Base-by-base conservation (phyloP, 768 basidiomycete species). In the Tricholoma hemisulphureum region DNA sequence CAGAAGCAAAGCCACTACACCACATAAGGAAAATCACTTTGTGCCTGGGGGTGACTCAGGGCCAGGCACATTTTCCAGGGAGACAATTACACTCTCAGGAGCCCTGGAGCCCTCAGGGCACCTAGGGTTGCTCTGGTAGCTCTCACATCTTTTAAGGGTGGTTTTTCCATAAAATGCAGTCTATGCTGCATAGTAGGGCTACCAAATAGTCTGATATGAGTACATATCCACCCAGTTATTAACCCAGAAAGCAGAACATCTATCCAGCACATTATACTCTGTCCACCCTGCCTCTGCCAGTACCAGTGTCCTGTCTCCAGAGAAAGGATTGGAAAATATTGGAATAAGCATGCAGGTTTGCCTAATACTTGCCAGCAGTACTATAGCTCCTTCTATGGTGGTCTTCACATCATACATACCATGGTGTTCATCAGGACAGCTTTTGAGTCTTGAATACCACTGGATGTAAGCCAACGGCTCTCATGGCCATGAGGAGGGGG, bases 301-400 rank as follows among this genome's bases (percentile, higher is more conserved):
- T 41, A 18, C 39, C 35, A 37, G 35, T 37, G 35, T 37, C 35
- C 35, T 37, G 35, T 37, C 35, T 37, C 35, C 35, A 37, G 45
- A 48, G 45, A 28, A 28, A 48, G 45, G 26, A 26, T 16, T 49
- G 24, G 21, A 26, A 51, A 51, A 51, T 16, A 7, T 29, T 18
- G 49, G 49, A 51, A 51, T 51, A 29, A 51, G 29, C 49, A 51
- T 51, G 49, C 49, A 51, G 29, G 8, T 45, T 45, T 45, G 43
- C 13, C 43, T 23, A 45, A 45, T 45, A 24, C 21, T 45, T 23
- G 43, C 8, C n/a, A 51, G 29, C 4, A 29, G 29, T 26, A 49
- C 49, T n/a, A 51, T 31, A 51, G 29, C 18, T 31, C 28, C 8
- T 16, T 32, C 29, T 18, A 16, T 18, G 13, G 28, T 31, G 26